phyloP scores from a whole-genome alignment of 352 stramenopile genomes.

The Phytopythium montanum region DNA sequence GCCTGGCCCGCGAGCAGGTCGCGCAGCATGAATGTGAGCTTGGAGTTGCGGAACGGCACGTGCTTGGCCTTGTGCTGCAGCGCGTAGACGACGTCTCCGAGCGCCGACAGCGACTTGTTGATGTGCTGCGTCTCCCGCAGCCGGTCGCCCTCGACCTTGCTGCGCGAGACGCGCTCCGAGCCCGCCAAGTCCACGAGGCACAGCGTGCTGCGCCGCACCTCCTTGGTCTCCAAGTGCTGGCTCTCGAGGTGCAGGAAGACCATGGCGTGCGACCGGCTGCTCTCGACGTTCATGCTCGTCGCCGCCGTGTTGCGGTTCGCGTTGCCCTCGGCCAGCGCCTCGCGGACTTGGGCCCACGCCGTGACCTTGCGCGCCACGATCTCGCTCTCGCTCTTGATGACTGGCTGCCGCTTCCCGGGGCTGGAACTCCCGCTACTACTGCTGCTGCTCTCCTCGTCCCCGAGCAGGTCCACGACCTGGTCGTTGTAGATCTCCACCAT shows the following conservation, averaged over 20 bases:
- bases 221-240: slow-evolving; percentile 60
- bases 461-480: slow-evolving; percentile 89
- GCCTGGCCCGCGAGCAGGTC: slow-evolving; percentile 89
- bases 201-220: slow-evolving; percentile 84
- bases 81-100: slow-evolving; percentile 97
- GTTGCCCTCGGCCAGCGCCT: slow-evolving; percentile 68
- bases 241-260: slow-evolving; percentile 78
- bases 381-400: slow-evolving; percentile 67
- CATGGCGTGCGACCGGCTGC: slow-evolving; percentile 81
- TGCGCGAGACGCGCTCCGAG: slow-evolving; percentile 93
- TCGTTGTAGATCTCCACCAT: slow-evolving; percentile 99
- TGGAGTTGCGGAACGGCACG: slow-evolving; percentile 94
- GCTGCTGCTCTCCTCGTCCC: slow-evolving; percentile 20
- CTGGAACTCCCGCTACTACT: slow-evolving; percentile 43
- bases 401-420: slow-evolving; percentile 10
- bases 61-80: slow-evolving; percentile 92
- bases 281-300: slow-evolving; percentile 86
- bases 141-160: slow-evolving; percentile 74
- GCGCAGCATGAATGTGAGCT: slow-evolving; percentile 93
- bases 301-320: slow-evolving; percentile 78
- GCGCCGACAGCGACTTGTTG: slow-evolving; percentile 97
- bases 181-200: slow-evolving; percentile 98
- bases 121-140: slow-evolving; percentile 98
- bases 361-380: slow-evolving; percentile 57
- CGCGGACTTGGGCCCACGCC: slow-evolving; percentile 64